These are phyloP conservation scores for Camellia lanceoleosa DNA, from an alignment of 148 eudicot genomes.

Conservation along the genomic window DNA sequence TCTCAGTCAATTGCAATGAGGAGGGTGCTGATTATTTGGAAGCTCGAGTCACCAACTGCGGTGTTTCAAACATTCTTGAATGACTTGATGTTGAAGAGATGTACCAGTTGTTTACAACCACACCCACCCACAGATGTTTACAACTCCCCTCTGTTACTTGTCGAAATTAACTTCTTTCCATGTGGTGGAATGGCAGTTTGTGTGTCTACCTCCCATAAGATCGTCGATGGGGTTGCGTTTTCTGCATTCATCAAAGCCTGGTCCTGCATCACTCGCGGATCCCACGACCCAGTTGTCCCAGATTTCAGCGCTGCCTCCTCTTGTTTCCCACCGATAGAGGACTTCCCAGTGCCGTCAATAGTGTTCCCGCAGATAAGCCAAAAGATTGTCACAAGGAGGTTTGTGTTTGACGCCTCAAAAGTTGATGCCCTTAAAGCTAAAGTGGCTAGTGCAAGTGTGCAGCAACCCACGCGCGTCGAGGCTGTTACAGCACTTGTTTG, in stretches of 20 bases:
- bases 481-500: background rate
- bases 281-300: background rate
- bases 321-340: background rate
- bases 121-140: background rate
- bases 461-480: background rate
- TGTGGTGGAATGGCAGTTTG: conserved; percentile 23
- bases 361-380: background rate
- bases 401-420: background rate
- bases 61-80: background rate
- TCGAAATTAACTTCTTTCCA: conserved; percentile 15
- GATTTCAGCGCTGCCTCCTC: background rate
- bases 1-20: conserved; percentile 13
- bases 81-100: conserved; percentile 3
- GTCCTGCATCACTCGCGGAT: background rate
- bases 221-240: background rate
- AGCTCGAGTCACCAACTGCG: background rate
- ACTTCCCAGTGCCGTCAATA: background rate
- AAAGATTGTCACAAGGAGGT: background rate
- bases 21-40: background rate
- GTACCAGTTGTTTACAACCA: background rate
- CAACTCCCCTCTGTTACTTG: background rate
- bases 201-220: background rate
- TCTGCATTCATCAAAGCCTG: conserved; percentile 9
- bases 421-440: background rate
- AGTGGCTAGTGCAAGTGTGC: background rate